Evolutionary conservation across 495 filamentous ascomycete genomes (phyloP).

Genomic region (Lindgomyces ingoldianus): DNA sequence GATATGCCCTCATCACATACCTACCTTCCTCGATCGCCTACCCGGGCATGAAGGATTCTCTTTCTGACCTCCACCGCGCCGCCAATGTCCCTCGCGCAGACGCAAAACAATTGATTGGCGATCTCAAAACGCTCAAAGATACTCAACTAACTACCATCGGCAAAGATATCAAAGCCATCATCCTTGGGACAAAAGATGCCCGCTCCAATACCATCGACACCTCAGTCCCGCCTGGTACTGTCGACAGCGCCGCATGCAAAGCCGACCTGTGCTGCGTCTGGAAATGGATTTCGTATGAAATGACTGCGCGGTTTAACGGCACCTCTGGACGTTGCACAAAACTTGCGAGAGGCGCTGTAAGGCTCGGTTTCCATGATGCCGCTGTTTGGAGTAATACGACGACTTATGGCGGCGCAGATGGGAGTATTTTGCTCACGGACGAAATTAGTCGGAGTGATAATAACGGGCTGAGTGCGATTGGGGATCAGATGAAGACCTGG

Average conservation of each 20-base stretch:
- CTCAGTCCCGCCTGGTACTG: conserved; percentile 16
- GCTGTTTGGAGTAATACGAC: conserved; percentile 37
- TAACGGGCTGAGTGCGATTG: conserved; percentile 25
- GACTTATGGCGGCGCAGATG: conserved; percentile 37
- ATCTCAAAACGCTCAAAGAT: conserved; percentile 29
- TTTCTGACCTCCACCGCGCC: neutral
- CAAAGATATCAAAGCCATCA: conserved; percentile 35
- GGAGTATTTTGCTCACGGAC: conserved; percentile 33
- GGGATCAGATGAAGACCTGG: conserved; percentile 20
- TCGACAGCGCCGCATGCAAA: conserved; percentile 35
- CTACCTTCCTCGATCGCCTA: conserved; percentile 9
- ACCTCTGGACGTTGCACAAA: conserved; percentile 38
- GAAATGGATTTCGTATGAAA: conserved; percentile 38
- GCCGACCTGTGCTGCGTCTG: conserved; percentile 36
- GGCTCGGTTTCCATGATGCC: conserved; percentile 42
- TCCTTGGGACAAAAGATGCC: conserved; percentile 12
- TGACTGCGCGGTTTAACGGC: conserved; percentile 36
- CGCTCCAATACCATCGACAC: conserved; percentile 22
- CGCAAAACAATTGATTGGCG: conserved; percentile 29
- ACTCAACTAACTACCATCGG: conserved; percentile 27
- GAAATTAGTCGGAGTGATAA: conserved; percentile 38
- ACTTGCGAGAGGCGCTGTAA: conserved; percentile 35
- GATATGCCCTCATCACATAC: conserved; percentile 16
- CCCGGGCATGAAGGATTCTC: conserved; percentile 21
- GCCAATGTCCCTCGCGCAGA: conserved; percentile 19